Base-by-base conservation (phyloP, 1,139 yeast species). In the Spencermartinsiella ligniputridi region DNA sequence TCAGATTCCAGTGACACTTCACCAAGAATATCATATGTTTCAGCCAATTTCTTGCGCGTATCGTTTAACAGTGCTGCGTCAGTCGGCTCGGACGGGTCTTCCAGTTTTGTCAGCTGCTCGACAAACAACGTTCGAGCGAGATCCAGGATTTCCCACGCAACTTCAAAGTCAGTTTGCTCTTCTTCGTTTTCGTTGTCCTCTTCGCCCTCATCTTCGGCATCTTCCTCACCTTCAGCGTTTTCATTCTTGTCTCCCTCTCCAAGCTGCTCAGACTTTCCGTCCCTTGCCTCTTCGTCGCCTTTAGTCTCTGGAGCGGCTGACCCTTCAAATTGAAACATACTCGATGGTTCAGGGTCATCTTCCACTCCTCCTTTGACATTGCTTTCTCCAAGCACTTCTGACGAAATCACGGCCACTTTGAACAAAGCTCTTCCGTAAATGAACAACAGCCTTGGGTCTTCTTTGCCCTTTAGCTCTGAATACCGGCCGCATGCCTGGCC, bases 81-180 rank as follows among this genome's bases (percentile, higher is more conserved):
- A 2, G 35, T 35, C 24, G 30, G 51, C 16, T 60, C 49, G 15
- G 58, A 56, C 29, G 51, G 52, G n/a, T 54, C 56, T 16, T 48
- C 58, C 15, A 48, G 45, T 2, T 44, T 41, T 27, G 69, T 68
- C 12, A 79, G 58, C 44, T 71, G 61, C 27, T 69, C 64, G 51
- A 79, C 81, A 53, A 78, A 83, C 32, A 85, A 62, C 1, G 83
- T 71, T 53, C 96, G 73, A 1, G 95, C 75, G 39, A 84, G 69
- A 58, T 89, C 96, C 32, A 87, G 70, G 17, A 87, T 78, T 48
- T 83, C 92, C 96, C 96, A 88, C 0, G 96, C 95, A 19, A 81
- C 74, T 60, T 84, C 95, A 59, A 89, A 83, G 59, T 88, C 96
- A 29, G 79, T 72, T 54, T 81, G 83, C 1, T 64, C 70, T 4